Percentiles rank a stretch among this genome's conserved stretches.
These are phyloP conservation scores for Parietaria judaica DNA, from an alignment of 306 rosid species.

Conservation along the genomic window DNA sequence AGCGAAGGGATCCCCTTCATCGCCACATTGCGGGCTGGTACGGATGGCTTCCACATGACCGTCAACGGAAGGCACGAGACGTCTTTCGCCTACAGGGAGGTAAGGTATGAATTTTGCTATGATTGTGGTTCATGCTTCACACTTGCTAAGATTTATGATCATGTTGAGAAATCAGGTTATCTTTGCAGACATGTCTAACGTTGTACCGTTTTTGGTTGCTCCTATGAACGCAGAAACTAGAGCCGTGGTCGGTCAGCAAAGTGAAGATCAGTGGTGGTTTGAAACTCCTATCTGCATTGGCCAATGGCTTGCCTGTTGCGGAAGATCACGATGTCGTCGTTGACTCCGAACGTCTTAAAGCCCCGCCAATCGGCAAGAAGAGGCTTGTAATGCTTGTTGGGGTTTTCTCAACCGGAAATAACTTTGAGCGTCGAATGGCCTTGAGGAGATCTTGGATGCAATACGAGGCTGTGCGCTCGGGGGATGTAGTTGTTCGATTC, in stretches of 20 bases:
- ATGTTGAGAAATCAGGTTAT: conserved; percentile 4
- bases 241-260: conserved; percentile 72
- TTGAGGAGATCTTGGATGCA: conserved; percentile 98
- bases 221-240: conserved; percentile 65
- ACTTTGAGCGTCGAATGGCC: conserved; percentile 93
- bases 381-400: conserved; percentile 70
- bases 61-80: conserved; percentile 94
- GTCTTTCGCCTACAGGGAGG: conserved; percentile 92
- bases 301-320: conserved; percentile 82
- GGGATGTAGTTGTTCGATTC: conserved; percentile 81
- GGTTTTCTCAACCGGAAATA: conserved; percentile 83
- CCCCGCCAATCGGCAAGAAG: conserved; percentile 52
- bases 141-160: not conserved
- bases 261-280: conserved; percentile 59
- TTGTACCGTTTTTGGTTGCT: conserved; percentile 13
- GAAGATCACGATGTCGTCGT: conserved; percentile 61
- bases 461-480: conserved; percentile 63
- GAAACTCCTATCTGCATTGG: conserved; percentile 62
- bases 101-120: conserved; percentile 41
- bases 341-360: conserved; percentile 63
- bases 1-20: conserved; percentile 76
- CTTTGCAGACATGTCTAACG: conserved; percentile 5
- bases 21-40: conserved; percentile 80
- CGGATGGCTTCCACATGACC: conserved; percentile 91
- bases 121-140: no score